Evolutionary conservation across 805 yeast species (phyloP), one percentile per base, ranked within the genome.

Genomic region (Saccharomycopsis babjevae): DNA sequence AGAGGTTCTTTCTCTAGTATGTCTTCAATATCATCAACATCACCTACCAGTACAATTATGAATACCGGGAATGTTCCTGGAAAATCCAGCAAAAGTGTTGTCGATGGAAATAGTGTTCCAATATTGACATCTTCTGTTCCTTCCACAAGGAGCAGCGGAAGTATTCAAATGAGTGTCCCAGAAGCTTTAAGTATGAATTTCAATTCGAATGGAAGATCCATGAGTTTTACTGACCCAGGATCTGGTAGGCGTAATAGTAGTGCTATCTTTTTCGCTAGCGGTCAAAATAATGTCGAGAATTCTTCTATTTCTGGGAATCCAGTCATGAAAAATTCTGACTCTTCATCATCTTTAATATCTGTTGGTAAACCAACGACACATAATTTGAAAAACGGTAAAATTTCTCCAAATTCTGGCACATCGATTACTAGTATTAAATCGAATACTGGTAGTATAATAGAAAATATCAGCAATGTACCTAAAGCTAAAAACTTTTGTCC

Each of bases 401-500:
- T 20, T 18, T 20, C 30, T 46, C 6, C 52, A 10, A 8, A 15
- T 10, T 22, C 13, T 22, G 11, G n/a, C 10, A 13, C 8, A 3
- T 15, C 52, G 8, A 11, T 15, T 13, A 22, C 5, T 22, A 22
- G 8, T 20, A 20, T 22, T 22, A 16, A 13, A 3, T 46, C 52
- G 8, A 46, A 22, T 4, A 20, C 52, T 20, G 32, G 52, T 28
- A 46, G 16, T 22, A 46, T 46, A 42, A 42, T 42, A 6, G 52
- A 46, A 46, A 28, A 28, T 20, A 28, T 25, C 32, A 22, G 28
- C 22, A 46, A 22, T 22, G 28, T 46, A 7, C 28, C 28, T 7
- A 46, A 46, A 18, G n/a, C 72, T 50, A 67, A 77, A 56, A 81
- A 81, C 66, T 72, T 81, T 58, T 76, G 79, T 62, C 73, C 70